Evolutionary conservation across 2,329 filamentous ascomycete genomes (phyloP), one percentile per base, ranked within the genome.

Genomic region (Davidsoniella virescens): DNA sequence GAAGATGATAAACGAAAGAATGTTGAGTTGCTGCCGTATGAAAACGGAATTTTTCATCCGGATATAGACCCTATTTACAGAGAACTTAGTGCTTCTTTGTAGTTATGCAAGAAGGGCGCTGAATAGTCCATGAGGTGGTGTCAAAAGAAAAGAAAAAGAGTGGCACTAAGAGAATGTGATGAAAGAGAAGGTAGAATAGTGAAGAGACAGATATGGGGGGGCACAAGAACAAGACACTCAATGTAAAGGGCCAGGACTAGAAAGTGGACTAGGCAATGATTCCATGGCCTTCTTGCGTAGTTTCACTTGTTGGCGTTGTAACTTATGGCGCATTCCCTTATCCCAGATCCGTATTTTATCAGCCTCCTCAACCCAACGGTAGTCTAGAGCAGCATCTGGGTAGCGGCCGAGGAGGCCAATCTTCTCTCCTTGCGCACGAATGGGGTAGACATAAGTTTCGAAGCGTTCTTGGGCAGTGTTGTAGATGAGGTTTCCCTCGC

Each of bases 311-410:
- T 33, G 41, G 12, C 53, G 41, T 40, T 55, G 54, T 10, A 29
- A 10, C 37, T 51, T 43, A 36, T 55, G 52, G 17, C 48, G 45
- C 42, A 40, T 41, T 18, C 69, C 63, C 57, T 67, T 63, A 50
- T 65, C 59, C 49, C 60, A 59, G 6, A 66, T 64, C 37, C 63
- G 60, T 42, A 56, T 53, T 56, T 67, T 67, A 46, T 66, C 55
- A 44, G 66, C 62, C 2, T 58, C 49, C 6, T 65, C 60, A 12
- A 72, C 66, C 70, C 70, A 72, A 4, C 58, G 47, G 56, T 72
- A 72, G 36, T 63, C 59, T 37, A 71, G 60, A 5, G 69, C 69
- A 20, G 67, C 63, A 51, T 72, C 69, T 2, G 70, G 70, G 51
- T 67, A 72, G n/a, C 70, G 62, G 49, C 60, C 58, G 5, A 60